These are phyloP conservation scores for Penicillium cosmopolitanum DNA, from an alignment of 495 filamentous ascomycete species.

Conservation along the genomic window DNA sequence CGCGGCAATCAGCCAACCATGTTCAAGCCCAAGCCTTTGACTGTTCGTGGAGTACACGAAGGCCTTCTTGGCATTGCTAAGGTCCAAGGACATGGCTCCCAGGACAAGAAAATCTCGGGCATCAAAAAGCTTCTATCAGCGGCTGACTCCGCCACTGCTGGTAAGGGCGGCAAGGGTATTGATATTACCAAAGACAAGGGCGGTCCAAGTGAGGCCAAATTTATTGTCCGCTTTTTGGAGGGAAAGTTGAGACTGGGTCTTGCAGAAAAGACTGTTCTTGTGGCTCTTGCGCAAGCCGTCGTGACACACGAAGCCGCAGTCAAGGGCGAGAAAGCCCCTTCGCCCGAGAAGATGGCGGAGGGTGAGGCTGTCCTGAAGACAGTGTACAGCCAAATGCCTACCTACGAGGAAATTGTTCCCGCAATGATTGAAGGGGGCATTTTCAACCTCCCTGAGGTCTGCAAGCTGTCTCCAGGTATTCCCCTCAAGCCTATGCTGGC, in stretches of 20 bases:
- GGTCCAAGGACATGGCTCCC: constrained; percentile 81
- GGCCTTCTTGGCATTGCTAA: constrained; percentile 88
- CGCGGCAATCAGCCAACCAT: constrained; percentile 92
- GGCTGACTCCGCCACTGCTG: constrained; percentile 70
- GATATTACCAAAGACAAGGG: constrained; percentile 94
- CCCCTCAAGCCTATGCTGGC: constrained; percentile 98
- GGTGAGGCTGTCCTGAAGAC: constrained; percentile 85
- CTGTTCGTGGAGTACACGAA: constrained; percentile 83
- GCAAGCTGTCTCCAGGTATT: constrained; percentile 92
- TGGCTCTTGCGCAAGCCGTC: constrained; percentile 85
- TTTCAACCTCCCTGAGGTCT: constrained; percentile 75
- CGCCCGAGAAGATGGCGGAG: constrained; percentile 72
- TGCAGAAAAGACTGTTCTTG: constrained; percentile 89
- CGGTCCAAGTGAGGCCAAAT: constrained; percentile 93
- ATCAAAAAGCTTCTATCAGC: constrained; percentile 94
- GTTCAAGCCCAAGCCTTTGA: constrained; percentile 94
- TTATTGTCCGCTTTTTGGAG: constrained; percentile 87
- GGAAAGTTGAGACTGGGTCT: constrained; percentile 90
- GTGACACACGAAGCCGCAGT: constrained; percentile 76
- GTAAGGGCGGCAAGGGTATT: constrained; percentile 68
- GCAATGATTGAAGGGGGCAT: constrained; percentile 86
- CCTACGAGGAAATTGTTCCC: constrained; percentile 94
- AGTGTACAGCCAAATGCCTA: constrained; percentile 93
- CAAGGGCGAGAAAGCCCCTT: constrained; percentile 68
- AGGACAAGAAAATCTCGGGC: constrained; percentile 85